Conservation (phyloP, 2,329 filamentous ascomycete species). For the Bretziella fagacearum region DNA sequence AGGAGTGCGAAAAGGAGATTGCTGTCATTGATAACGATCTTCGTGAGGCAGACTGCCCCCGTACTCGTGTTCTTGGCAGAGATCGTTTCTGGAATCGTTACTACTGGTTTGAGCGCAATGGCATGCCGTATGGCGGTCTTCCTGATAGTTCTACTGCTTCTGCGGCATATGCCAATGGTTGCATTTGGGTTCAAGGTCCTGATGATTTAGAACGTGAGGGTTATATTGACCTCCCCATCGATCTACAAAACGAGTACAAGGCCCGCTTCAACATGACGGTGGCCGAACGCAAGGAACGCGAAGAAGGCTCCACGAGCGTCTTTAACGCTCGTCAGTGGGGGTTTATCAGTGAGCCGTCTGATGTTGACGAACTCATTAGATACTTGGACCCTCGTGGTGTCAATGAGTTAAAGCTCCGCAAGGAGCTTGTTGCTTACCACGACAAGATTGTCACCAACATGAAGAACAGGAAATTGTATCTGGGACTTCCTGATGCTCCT, state of each 20-base stretch:
- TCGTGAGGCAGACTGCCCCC: slow-evolving; percentile 81
- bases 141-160: slow-evolving; percentile 74
- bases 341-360: slow-evolving; percentile 66
- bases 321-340: slow-evolving; percentile 72
- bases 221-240: slow-evolving; percentile 61
- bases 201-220: slow-evolving; percentile 74
- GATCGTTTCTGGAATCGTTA: slow-evolving; percentile 98
- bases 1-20: slow-evolving; percentile 71
- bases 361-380: slow-evolving; percentile 60
- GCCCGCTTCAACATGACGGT: slow-evolving; percentile 67
- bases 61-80: slow-evolving; percentile 76
- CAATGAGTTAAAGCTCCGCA: slow-evolving; percentile 73
- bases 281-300: slow-evolving; percentile 63
- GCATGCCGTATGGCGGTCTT: slow-evolving; percentile 85
- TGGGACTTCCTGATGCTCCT: slow-evolving; percentile 31
- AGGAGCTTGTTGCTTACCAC: slow-evolving; percentile 63
- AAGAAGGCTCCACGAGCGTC: slow-evolving; percentile 71
- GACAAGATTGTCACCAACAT: slow-evolving; percentile 65
- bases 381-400: slow-evolving; percentile 81
- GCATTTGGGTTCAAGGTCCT: slow-evolving; percentile 91
- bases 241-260: slow-evolving; percentile 59
- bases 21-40: slow-evolving; percentile 76
- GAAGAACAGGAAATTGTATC: slow-evolving; percentile 60
- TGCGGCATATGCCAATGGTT: slow-evolving; percentile 82
- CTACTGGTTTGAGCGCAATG: slow-evolving; percentile 98